These are phyloP conservation scores for Diaporthe vaccinii DNA, from an alignment of 2,329 filamentous ascomycete species.

Conservation along the genomic window DNA sequence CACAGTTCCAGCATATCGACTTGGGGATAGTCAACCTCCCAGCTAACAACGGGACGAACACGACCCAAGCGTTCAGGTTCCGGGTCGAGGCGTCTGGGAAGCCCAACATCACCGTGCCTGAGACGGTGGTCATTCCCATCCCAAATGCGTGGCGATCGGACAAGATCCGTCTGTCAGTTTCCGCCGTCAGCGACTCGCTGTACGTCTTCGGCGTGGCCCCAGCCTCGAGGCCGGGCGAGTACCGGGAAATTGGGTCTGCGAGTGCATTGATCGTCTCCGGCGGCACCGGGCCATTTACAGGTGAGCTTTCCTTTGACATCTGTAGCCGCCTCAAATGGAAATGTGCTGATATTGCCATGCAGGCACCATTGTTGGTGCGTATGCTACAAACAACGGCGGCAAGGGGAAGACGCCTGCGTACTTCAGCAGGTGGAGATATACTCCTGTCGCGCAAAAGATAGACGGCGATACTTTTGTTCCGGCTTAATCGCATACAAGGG, in stretches of 20 bases:
- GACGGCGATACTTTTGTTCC: not conserved
- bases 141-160: constrained; percentile 45
- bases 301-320: not conserved
- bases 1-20: constrained; percentile 50
- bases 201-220: constrained; percentile 49
- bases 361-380: constrained; percentile 51
- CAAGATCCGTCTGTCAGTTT: constrained; percentile 49
- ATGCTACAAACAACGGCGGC: constrained; percentile 54
- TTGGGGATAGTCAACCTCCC: constrained; percentile 48
- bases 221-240: constrained; percentile 43
- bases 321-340: too few relatives aligned
- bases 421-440: constrained; percentile 29
- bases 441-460: constrained; percentile 33
- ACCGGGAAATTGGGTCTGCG: constrained; percentile 48
- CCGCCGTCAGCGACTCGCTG: constrained; percentile 47
- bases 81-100: constrained; percentile 35
- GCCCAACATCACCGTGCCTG: constrained; percentile 12
- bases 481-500: not conserved
- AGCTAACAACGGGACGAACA: constrained; percentile 3
- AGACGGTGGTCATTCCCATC: constrained; percentile 41
- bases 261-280: constrained; percentile 50
- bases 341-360: constrained; percentile 44
- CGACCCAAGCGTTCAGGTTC: constrained; percentile 45
- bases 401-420: constrained; percentile 26
- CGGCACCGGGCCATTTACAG: constrained; percentile 43